Evolutionary conservation across 495 filamentous ascomycete genomes (phyloP).

Genomic region (Neurospora sp.): DNA sequence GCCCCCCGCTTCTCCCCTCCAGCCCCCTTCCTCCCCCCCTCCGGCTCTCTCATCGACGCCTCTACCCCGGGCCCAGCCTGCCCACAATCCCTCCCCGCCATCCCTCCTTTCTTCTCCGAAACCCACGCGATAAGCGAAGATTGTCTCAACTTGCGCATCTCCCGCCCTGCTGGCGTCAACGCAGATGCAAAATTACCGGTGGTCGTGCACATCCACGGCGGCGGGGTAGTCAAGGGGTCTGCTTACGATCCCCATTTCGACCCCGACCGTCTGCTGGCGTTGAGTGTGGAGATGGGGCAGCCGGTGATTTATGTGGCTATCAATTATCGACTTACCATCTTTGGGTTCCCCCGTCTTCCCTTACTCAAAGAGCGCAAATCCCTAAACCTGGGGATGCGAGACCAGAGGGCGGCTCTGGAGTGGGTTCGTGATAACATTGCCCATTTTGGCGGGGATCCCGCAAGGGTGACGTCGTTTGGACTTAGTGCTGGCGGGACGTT

Average conservation of each 20-base stretch:
- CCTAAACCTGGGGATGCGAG: slow-evolving; percentile 21
- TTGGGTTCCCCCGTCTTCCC: slow-evolving; percentile 1
- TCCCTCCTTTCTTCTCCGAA: slow-evolving; percentile 28
- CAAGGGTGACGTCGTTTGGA: slow-evolving; percentile 19
- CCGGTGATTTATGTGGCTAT: slow-evolving; percentile 23
- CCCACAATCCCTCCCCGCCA: slow-evolving; percentile 23
- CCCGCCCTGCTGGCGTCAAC: slow-evolving; percentile 20
- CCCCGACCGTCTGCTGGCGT: slow-evolving; percentile 26
- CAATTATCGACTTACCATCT: slow-evolving; percentile 19
- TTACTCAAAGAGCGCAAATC: slow-evolving; percentile 2
- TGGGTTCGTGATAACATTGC: slow-evolving; percentile 38
- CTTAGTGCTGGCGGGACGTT: slow-evolving; percentile 10
- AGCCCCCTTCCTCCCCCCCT: slow-evolving; percentile 13
- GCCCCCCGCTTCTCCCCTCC: slow-evolving; percentile 34
- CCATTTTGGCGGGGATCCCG: slow-evolving; percentile 36
- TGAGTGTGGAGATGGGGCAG: slow-evolving; percentile 27
- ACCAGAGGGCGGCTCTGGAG: slow-evolving; percentile 18
- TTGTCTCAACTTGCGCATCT: slow-evolving; percentile 34
- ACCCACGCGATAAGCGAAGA: slow-evolving; percentile 28
- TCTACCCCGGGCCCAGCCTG: slow-evolving; percentile 28
- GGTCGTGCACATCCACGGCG: slow-evolving; percentile 32
- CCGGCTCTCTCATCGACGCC: slow-evolving; percentile 25
- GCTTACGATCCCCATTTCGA: slow-evolving; percentile 27
- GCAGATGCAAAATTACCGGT: slow-evolving; percentile 29
- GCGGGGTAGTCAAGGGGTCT: slow-evolving; percentile 26